Evolutionary conservation across 208 protist genomes (phyloP).

Genomic region (Wallacemonas sp.): DNA sequence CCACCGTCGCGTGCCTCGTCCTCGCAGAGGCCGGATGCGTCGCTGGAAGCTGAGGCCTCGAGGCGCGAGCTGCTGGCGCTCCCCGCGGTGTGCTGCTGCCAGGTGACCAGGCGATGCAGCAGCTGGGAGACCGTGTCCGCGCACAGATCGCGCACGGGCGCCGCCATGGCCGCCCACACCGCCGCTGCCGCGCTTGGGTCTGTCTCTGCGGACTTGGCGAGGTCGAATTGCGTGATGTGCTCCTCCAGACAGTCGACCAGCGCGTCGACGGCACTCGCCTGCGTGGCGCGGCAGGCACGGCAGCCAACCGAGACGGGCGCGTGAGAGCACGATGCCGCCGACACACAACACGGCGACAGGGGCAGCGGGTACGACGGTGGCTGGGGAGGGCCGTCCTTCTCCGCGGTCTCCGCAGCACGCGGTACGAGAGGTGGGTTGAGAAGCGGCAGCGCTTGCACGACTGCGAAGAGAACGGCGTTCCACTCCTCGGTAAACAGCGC

Average conservation of each 20-base stretch:
- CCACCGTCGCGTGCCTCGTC: neutral
- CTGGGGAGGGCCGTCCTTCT: neutral
- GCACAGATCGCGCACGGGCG: neutral
- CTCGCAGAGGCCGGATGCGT: too few relatives aligned
- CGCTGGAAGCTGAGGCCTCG: too few relatives aligned
- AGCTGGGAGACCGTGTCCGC: neutral
- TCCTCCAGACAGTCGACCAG: neutral
- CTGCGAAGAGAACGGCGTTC: conserved; percentile 8
- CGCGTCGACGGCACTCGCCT: neutral
- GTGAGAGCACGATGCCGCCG: too few relatives aligned
- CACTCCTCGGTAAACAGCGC: neutral
- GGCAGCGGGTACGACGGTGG: conserved; percentile 7
- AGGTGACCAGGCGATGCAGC: neutral
- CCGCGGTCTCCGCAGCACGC: neutral
- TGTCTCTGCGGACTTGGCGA: neutral
- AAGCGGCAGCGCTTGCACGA: conserved; percentile 21
- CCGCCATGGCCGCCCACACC: neutral
- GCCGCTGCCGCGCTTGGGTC: neutral
- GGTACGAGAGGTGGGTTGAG: neutral
- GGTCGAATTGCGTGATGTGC: neutral
- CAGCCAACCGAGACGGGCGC: conserved; percentile 1
- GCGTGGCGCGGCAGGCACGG: neutral
- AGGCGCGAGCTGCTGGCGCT: too few relatives aligned
- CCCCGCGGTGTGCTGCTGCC: neutral
- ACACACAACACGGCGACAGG: conserved; percentile 5